These are phyloP conservation scores for Mycena rebaudengoi DNA, from an alignment of 768 basidiomycete species.

Conservation along the genomic window DNA sequence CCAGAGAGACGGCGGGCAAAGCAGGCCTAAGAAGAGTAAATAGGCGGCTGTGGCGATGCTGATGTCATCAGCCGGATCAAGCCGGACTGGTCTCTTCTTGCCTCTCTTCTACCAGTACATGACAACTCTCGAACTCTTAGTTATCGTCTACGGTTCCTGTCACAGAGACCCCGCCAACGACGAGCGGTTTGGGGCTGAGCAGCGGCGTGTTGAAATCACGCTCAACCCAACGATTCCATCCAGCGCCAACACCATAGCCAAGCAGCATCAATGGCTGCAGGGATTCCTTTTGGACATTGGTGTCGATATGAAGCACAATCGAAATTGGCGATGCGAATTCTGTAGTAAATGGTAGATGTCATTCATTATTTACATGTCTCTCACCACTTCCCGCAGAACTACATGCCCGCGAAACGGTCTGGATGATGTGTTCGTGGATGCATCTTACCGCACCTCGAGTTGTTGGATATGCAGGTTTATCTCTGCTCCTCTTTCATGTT, in stretches of 20 bases:
- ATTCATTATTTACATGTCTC: not conserved
- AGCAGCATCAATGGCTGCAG: conserved; percentile 3
- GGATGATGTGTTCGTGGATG: conserved; percentile 15
- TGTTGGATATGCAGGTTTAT: conserved; percentile 9
- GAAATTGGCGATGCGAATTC: conserved; percentile 24
- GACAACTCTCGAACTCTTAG: conserved; percentile 4
- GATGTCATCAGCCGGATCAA: too few relatives aligned
- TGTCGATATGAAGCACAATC: conserved; percentile 19
- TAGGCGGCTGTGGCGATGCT: too few relatives aligned
- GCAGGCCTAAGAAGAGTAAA: too few relatives aligned
- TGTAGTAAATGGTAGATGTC: conserved; percentile 12
- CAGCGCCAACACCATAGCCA: not conserved
- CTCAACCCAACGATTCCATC: conserved; percentile 11
- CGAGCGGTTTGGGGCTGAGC: conserved; percentile 10
- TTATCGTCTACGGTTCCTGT: conserved; percentile 18
- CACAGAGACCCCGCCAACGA: conserved; percentile 5
- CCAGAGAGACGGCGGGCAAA: too few relatives aligned
- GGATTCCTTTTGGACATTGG: not conserved
- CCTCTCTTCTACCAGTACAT: too few relatives aligned
- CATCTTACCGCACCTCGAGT: conserved; percentile 2
- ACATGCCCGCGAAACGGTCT: conserved; percentile 13
- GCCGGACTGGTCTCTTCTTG: too few relatives aligned
- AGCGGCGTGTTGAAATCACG: conserved; percentile 20
- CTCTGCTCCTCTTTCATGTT: not conserved
- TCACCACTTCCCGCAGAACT: not conserved